These are phyloP conservation scores for Penicillium sumatraense DNA, from an alignment of 2,329 filamentous ascomycete species.

Conservation along the genomic window DNA sequence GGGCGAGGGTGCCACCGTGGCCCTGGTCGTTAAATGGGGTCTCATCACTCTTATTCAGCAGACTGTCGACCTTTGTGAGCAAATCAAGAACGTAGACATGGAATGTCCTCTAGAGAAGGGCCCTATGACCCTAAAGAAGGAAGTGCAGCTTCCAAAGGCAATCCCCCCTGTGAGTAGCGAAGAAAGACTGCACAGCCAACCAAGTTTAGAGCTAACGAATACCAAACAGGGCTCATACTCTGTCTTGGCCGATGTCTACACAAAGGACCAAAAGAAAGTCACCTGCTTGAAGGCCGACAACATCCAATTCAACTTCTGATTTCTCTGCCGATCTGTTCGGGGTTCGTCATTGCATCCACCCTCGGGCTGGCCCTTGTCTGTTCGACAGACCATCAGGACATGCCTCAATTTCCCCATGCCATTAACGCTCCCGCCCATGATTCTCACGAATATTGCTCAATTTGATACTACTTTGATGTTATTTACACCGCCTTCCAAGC, in stretches of 20 bases:
- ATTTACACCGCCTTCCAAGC: neutral
- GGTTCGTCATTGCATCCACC: slow-evolving; percentile 21
- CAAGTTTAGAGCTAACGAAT: slow-evolving; percentile 9
- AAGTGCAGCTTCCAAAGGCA: slow-evolving; percentile 80
- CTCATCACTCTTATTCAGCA: slow-evolving; percentile 86
- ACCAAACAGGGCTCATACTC: slow-evolving; percentile 77
- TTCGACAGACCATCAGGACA: slow-evolving; percentile 1
- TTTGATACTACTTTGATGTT: slow-evolving; percentile 14
- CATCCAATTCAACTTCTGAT: slow-evolving; percentile 36
- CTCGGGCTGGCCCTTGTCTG: slow-evolving; percentile 12
- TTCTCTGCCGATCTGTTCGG: neutral
- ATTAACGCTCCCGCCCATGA: slow-evolving; percentile 18
- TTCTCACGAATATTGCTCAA: slow-evolving; percentile 20
- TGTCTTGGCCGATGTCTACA: slow-evolving; percentile 84
- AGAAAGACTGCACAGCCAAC: neutral
- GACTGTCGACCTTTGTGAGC: slow-evolving; percentile 82
- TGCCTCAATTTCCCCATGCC: slow-evolving; percentile 1
- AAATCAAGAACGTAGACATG: slow-evolving; percentile 84
- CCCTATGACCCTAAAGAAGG: slow-evolving; percentile 72
- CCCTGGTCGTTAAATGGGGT: slow-evolving; percentile 89
- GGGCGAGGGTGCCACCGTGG: slow-evolving; percentile 77
- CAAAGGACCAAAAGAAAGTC: slow-evolving; percentile 71
- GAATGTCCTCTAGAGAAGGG: slow-evolving; percentile 87
- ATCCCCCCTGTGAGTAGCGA: slow-evolving; percentile 76
- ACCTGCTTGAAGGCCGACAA: slow-evolving; percentile 78